Percentiles rank a stretch among this genome's conserved stretches.
Conservation (phyloP, 1,139 yeast genomes). For the Candida gigantensis region DNA sequence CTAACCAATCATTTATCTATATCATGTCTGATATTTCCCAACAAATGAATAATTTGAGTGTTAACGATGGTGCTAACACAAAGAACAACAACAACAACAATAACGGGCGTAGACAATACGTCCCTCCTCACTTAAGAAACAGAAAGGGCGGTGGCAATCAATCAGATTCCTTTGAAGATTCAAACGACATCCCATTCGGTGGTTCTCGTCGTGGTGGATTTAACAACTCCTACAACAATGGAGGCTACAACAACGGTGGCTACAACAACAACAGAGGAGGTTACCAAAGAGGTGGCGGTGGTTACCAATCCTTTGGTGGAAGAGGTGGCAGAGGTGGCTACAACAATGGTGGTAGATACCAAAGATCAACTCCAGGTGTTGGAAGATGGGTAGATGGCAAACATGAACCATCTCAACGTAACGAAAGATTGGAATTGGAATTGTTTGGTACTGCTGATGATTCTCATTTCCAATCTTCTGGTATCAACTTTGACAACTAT, state of each 20-base stretch:
- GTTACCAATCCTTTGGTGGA: constrained; percentile 15
- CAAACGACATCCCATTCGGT: constrained; percentile 13
- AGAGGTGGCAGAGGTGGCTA: constrained; percentile 28
- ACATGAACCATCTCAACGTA: constrained; percentile 80
- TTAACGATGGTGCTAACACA: constrained; percentile 22
- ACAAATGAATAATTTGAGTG: constrained; percentile 47
- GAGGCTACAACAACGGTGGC: constrained; percentile 25
- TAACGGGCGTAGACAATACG: constrained; percentile 42
- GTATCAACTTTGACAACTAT: constrained; percentile 97
- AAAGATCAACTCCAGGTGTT: constrained; percentile 39
- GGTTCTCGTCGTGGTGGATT: constrained; percentile 19
- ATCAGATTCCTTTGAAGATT: constrained; percentile 2
- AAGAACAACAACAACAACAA: constrained; percentile 14
- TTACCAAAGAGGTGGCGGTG: constrained; percentile 20
- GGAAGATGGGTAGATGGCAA: constrained; percentile 87
- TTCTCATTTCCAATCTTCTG: constrained; percentile 81
- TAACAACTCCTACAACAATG: constrained; percentile 18
- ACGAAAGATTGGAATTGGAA: constrained; percentile 72
- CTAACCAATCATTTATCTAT: too few species aligned
- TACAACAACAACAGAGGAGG: constrained; percentile 20
- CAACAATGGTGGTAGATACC: constrained; percentile 24
- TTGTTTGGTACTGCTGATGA: constrained; percentile 89
- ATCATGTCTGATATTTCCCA: constrained; percentile 45
- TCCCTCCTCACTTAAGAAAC: constrained; percentile 69
- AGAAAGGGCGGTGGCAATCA: constrained; percentile 12